Evolutionary conservation across 345 rosid genomes (phyloP), one percentile per base, ranked within the genome.

Genomic region (Kernera saxatilis): DNA sequence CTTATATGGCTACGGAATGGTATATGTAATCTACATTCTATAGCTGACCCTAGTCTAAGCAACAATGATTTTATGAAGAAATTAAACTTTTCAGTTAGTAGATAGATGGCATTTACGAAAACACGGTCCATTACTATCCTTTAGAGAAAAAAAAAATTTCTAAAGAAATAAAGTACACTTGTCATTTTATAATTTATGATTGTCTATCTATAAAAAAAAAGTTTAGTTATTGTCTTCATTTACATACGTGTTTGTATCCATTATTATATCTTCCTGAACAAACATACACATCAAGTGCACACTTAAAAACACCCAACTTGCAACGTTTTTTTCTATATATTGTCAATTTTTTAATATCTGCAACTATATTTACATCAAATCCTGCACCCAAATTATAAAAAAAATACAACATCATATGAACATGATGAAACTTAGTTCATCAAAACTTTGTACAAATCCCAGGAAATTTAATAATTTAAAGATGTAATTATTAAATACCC

Each of bases 71-170:
- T 49, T 10, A 32, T 35, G 32, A 48, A 64, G 18, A 66, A 39
- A 35, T 25, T 36, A 52, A 37, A 32, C 11, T 52, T 40, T n/a
- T 26, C 61, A 53, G 62, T 53, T 27, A 53, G 71, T 53, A 53
- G 72, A 29, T 53, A 53, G 72, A 29, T 67, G 27, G 72, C 52
- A 54, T 67, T 67, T 67, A 67, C 62, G 10, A 40, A 39, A 51
- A 67, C 33, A 14, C 14, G 21, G 51, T 19, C 40, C 71, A 52
- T 18, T 58, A 13, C 8, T 12, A 5, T 18, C 13, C 12, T 5
- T 30, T 36, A 50, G 6, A 18, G 6, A 43, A 23, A 8, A 29
- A 27, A 45, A 29, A 30, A 4, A 17, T 11, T 2, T 12, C 5
- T 2, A 48, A 21, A 32, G 5, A 44, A 9, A 29, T 1, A 18